phyloP scores from a whole-genome alignment of 352 stramenopile species.

The Phytophthora ohioensis region DNA sequence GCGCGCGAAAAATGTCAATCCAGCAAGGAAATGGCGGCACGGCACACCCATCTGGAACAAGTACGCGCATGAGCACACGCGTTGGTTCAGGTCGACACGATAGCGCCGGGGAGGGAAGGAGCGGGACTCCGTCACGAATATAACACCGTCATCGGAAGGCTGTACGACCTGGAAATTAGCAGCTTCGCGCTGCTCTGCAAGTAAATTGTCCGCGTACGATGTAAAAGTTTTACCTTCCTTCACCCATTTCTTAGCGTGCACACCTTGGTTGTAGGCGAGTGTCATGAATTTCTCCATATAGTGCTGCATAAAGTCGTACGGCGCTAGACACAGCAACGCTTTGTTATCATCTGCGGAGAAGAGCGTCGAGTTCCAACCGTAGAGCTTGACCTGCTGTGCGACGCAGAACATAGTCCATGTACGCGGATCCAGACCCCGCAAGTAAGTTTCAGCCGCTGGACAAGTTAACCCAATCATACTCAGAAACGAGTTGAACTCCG shows the following conservation, averaged over 20 bases:
- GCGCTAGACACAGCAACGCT: slow-evolving; percentile 33
- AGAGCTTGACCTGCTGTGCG: slow-evolving; percentile 39
- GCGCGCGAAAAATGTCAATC: slow-evolving; percentile 38
- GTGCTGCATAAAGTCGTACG: slow-evolving; percentile 48
- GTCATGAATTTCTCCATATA: slow-evolving; percentile 54
- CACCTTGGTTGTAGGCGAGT: slow-evolving; percentile 34
- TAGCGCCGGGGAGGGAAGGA: slow-evolving; percentile 50
- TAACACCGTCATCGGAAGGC: slow-evolving; percentile 34
- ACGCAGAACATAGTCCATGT: slow-evolving; percentile 43
- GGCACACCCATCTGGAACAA: slow-evolving; percentile 46
- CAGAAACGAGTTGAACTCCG: slow-evolving; percentile 46
- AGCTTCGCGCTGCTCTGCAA: slow-evolving; percentile 39
- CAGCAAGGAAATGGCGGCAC: slow-evolving; percentile 45
- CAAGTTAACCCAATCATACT: slow-evolving; percentile 49
- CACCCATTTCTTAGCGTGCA: slow-evolving; percentile 38
- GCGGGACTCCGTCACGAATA: slow-evolving; percentile 47
- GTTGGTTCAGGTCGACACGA: slow-evolving; percentile 37
- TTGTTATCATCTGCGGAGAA: slow-evolving; percentile 35
- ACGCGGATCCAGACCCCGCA: slow-evolving; percentile 35
- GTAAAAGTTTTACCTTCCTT: slow-evolving; percentile 33
- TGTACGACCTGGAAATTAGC: slow-evolving; percentile 50
- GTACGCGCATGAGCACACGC: slow-evolving; percentile 45
- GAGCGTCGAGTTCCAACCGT: slow-evolving; percentile 43
- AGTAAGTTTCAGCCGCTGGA: slow-evolving; percentile 42
- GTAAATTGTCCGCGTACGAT: slow-evolving; percentile 33